Base-by-base conservation (phyloP, 1,284 basidiomycete genomes). In the Pyrrhoderma noxium region DNA sequence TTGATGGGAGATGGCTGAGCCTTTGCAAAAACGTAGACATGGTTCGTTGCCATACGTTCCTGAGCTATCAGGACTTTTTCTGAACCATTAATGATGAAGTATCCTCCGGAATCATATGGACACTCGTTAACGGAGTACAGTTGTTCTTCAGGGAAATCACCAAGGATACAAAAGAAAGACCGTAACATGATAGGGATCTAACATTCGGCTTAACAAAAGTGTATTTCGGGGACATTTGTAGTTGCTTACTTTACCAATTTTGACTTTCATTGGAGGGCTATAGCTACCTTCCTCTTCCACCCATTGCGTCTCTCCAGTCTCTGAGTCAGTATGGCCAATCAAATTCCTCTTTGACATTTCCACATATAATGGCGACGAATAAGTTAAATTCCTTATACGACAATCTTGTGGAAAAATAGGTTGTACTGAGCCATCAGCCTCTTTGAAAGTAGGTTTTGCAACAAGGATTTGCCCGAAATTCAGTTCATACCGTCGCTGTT, bases 61-160 rank as follows among this genome's bases (percentile, higher is more conserved):
- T 99, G 95, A 0, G 96, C 95, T 69, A 99, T 99, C 58, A 99
- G 77, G 23, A 99, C 95, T 69, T 99, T 99, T 69, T 99, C 95
- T 1, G 96, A 99, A 23, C 95, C 95, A 62, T 98, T 99, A 73
- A 99, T 98, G 67, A 99, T 92, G 67, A 99, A 99, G 70, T 99
- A 99, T 55, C 95, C 95, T 66, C 95, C 95, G 51, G 92, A 91
- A 68, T 99, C 96, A 64, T 94, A 95, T 1, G 95, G 95, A 63
- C 95, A 99, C 70, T 99, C 95, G 64, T 96, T 96, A 59, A 97
- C 72, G 61, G 93, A 86, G 66, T 87, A 93, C 44, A 94, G 74
- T 61, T 90, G 86, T 54, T 84, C 77, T 49, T 95, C 89, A 56
- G 78, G 76, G 41, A 97, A 71, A 19, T 75, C 82, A 60, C 85